These are phyloP conservation scores for Benincasa hispida DNA, from an alignment of 306 rosid genomes.

Conservation along the genomic window DNA sequence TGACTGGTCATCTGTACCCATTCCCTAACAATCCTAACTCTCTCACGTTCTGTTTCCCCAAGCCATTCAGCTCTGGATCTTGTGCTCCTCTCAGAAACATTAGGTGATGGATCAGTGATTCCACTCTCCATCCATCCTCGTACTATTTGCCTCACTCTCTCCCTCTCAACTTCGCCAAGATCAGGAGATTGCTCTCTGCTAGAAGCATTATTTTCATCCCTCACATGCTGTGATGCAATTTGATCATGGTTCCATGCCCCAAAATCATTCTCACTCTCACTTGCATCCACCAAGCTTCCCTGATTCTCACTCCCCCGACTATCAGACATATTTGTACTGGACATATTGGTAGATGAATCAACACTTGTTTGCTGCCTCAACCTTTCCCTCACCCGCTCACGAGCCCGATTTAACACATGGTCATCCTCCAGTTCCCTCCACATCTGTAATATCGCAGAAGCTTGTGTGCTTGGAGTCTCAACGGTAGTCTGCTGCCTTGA, in stretches of 20 bases:
- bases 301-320: slow-evolving; percentile 77
- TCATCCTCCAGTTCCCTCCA: slow-evolving; percentile 99
- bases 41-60: slow-evolving; percentile 99
- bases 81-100: slow-evolving; percentile 56
- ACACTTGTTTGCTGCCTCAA: slow-evolving; percentile 63
- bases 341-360: slow-evolving; percentile 54
- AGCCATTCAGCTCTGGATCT: slow-evolving; percentile 90
- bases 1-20: slow-evolving; percentile 99
- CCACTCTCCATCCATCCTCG: slow-evolving; percentile 99
- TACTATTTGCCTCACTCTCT: slow-evolving; percentile 92
- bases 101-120: slow-evolving; percentile 64
- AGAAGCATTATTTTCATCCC: slow-evolving; percentile 41
- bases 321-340: slow-evolving; percentile 53
- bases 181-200: slow-evolving; percentile 99
- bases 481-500: slow-evolving; percentile 76
- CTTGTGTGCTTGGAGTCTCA: slow-evolving; percentile 90
- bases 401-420: slow-evolving; percentile 70
- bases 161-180: slow-evolving; percentile 98
- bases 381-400: slow-evolving; percentile 86
- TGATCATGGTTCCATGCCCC: slow-evolving; percentile 81
- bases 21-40: slow-evolving; percentile 96
- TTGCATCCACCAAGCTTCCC: slow-evolving; percentile 80
- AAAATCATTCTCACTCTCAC: slow-evolving; percentile 90
- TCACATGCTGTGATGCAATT: slow-evolving; percentile 45
- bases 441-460: slow-evolving; percentile 85